Percentiles rank a stretch among this genome's conserved stretches.
phyloP scores from a whole-genome alignment of 371 early-diverging fungal genomes.

The Rhizopus arrhizus region DNA sequence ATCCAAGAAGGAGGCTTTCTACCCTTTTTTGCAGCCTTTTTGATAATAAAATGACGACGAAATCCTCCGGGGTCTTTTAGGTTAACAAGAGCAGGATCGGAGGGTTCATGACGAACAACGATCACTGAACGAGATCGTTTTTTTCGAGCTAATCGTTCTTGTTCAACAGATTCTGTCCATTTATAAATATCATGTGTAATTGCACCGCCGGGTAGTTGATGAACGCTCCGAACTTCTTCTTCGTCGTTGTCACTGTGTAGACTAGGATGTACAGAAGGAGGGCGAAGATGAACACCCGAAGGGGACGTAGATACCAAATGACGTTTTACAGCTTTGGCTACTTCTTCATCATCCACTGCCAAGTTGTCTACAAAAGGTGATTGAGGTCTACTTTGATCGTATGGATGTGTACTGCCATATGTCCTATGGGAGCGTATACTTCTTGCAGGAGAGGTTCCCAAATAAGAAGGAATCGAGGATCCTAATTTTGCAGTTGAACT shows the following conservation, averaged over 20 bases:
- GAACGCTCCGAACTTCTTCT: conserved; percentile 18
- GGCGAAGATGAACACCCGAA: conserved; percentile 14
- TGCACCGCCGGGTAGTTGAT: conserved; percentile 53
- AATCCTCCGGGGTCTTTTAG: conserved; percentile 84
- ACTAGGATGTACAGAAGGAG: conserved; percentile 12
- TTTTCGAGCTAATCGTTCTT: conserved; percentile 28
- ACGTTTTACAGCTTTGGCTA: conserved; percentile 47
- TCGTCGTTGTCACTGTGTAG: conserved; percentile 18
- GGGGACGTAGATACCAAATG: conserved; percentile 46
- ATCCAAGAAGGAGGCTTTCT: conserved; percentile 65
- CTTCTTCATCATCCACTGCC: conserved; percentile 42
- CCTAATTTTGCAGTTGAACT: conserved; percentile 29
- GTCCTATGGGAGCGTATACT: conserved; percentile 27
- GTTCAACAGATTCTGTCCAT: conserved; percentile 48
- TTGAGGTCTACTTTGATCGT: conserved; percentile 14
- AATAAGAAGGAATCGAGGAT: conserved; percentile 33
- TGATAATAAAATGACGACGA: conserved; percentile 77
- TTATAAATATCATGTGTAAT: conserved; percentile 64
- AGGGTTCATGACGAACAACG: conserved; percentile 27
- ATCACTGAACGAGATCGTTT: conserved; percentile 46
- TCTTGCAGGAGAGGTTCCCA: conserved; percentile 39
- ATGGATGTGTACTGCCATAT: conserved; percentile 26
- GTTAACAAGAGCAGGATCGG: conserved; percentile 42
- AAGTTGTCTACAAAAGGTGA: conserved; percentile 30
- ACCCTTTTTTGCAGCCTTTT: conserved; percentile 43